Evolutionary conservation across 1,284 basidiomycete genomes (phyloP).

Genomic region (Meripilus lineatus): DNA sequence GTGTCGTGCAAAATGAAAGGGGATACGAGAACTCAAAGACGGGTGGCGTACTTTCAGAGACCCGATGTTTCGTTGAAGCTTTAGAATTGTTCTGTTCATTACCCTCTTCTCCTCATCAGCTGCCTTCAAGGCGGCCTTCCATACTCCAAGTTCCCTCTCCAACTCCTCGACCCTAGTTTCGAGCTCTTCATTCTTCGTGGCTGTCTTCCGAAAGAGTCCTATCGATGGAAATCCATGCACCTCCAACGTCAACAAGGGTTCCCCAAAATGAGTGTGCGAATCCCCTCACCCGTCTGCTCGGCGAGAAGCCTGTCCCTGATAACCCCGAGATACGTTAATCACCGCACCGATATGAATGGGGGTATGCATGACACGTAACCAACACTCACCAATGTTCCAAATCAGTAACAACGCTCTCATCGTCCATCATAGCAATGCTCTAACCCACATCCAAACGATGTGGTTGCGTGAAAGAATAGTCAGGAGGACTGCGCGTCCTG

Average conservation of each 20-base stretch:
- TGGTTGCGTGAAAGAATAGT: too few relatives aligned
- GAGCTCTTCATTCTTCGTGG: constrained; percentile 26
- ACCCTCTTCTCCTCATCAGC: constrained; percentile 29
- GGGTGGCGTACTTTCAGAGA: constrained; percentile 27
- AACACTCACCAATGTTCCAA: constrained; percentile 17
- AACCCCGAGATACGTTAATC: too few relatives aligned
- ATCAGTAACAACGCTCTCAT: constrained; percentile 18
- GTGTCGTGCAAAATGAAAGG: background rate
- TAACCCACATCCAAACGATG: too few relatives aligned
- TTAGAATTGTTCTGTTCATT: constrained; percentile 22
- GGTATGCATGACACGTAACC: too few relatives aligned
- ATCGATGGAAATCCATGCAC: background rate
- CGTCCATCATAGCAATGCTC: too few relatives aligned
- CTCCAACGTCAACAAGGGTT: background rate
- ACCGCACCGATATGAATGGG: too few relatives aligned
- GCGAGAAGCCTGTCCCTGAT: constrained; percentile 28
- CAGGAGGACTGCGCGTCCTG: too few relatives aligned
- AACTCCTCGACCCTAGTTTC: constrained; percentile 30
- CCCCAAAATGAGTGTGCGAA: background rate
- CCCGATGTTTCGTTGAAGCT: constrained; percentile 31
- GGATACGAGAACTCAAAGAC: background rate
- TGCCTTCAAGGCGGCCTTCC: constrained; percentile 33
- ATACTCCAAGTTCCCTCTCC: constrained; percentile 33
- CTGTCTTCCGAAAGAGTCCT: constrained; percentile 30
- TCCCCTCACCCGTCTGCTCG: constrained; percentile 26